Conservation (phyloP, 495 filamentous ascomycete genomes). For the Parmelia sp. region DNA sequence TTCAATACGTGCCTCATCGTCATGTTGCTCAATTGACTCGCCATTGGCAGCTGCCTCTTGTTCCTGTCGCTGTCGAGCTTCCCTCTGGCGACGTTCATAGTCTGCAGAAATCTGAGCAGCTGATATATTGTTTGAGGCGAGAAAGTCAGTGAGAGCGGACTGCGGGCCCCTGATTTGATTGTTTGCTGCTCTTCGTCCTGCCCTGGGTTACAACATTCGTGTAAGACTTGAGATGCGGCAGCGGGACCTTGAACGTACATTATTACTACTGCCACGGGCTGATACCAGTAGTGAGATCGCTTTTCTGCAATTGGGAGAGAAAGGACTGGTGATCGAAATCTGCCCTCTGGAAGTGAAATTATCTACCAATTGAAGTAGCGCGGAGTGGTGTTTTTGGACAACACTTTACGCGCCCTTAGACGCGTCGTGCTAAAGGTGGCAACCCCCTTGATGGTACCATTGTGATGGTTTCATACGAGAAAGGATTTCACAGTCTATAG, state of each 20-base stretch:
- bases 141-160: slow-evolving; percentile 75
- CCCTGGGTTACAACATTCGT: slow-evolving; percentile 30
- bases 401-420: neutral
- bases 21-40: slow-evolving; percentile 21
- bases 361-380: neutral
- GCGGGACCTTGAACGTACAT: slow-evolving; percentile 6
- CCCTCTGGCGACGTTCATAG: slow-evolving; percentile 45
- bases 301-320: neutral
- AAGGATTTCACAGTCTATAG: neutral
- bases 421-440: no score
- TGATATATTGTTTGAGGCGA: slow-evolving; percentile 86
- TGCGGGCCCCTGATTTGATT: slow-evolving; percentile 59
- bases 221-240: neutral
- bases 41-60: slow-evolving; percentile 26
- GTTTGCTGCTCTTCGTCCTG: slow-evolving; percentile 38
- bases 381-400: neutral
- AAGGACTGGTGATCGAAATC: neutral
- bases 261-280: neutral
- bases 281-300: neutral
- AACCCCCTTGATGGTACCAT: no score
- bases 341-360: neutral
- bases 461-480: no score
- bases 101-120: slow-evolving; percentile 67
- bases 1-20: slow-evolving; percentile 27
- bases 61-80: slow-evolving; percentile 39